phyloP scores from a whole-genome alignment of 345 rosid species.

The Lepidium sativum region DNA sequence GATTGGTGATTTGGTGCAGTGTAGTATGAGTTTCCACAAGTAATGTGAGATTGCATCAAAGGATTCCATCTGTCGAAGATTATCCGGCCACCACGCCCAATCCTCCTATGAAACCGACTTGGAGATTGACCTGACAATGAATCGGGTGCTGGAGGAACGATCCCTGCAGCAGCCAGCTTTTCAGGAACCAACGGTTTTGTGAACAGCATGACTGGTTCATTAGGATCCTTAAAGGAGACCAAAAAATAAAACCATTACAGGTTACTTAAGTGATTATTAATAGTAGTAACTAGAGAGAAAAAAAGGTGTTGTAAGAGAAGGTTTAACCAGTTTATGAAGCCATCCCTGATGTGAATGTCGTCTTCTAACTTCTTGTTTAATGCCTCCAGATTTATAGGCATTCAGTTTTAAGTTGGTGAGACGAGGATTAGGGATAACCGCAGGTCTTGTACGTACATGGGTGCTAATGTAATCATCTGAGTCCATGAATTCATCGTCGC shows the following conservation, averaged over 20 bases:
- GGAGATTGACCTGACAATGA: slow-evolving; percentile 30
- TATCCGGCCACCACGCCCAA: slow-evolving; percentile 94
- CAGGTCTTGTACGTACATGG: slow-evolving; percentile 43
- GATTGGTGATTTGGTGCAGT: slow-evolving; percentile 57
- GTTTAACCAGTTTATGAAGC: slow-evolving; percentile 75
- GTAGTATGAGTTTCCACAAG: slow-evolving; percentile 55
- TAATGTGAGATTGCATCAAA: slow-evolving; percentile 59
- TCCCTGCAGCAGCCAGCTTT: slow-evolving; percentile 78
- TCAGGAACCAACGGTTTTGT: slow-evolving; percentile 86
- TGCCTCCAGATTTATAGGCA: slow-evolving; percentile 37
- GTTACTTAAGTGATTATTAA: not conserved
- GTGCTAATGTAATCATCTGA: slow-evolving; percentile 70
- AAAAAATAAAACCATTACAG: not conserved
- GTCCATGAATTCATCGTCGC: slow-evolving; percentile 82
- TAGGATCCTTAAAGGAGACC: slow-evolving; percentile 52
- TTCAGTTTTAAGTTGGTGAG: slow-evolving; percentile 37
- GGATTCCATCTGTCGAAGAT: slow-evolving; percentile 96
- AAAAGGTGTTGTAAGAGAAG: not conserved
- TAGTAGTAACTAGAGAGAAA: not conserved
- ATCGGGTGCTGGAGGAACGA: slow-evolving; percentile 62
- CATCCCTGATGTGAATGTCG: slow-evolving; percentile 54
- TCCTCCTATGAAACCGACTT: slow-evolving; percentile 69
- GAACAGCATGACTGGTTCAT: slow-evolving; percentile 80
- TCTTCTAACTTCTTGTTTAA: slow-evolving; percentile 70
- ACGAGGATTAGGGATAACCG: slow-evolving; percentile 39